A percentile compares a stretch with the other conserved stretches of the same genome.
phyloP scores from a whole-genome alignment of 2,329 filamentous ascomycete genomes.

The Sarocladiaceae sp. region DNA sequence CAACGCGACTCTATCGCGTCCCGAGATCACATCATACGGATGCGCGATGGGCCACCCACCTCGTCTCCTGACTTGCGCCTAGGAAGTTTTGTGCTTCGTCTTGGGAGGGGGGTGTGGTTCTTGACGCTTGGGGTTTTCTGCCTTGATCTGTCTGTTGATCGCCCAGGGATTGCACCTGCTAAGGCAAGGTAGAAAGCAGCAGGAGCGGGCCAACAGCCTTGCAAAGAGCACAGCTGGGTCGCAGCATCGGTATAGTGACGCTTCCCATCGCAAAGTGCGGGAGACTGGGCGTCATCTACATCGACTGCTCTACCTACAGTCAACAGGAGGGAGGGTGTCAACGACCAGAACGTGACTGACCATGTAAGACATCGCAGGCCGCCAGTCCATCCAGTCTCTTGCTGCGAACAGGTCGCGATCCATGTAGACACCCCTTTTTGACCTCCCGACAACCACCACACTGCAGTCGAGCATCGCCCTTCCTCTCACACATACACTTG shows the following conservation, averaged over 20 bases:
- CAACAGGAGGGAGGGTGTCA: neutral
- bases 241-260: too few species aligned
- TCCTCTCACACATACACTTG: neutral
- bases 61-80: conserved; percentile 6
- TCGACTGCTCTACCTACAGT: conserved; percentile 1
- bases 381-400: conserved; percentile 5
- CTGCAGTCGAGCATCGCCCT: too few species aligned
- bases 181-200: neutral
- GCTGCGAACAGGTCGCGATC: neutral
- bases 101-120: neutral
- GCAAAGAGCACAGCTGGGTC: too few species aligned
- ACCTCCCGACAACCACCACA: too few species aligned
- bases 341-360: conserved; percentile 5
- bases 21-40: conserved; percentile 10
- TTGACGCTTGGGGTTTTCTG: neutral
- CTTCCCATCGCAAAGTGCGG: too few species aligned
- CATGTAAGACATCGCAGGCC: conserved; percentile 9
- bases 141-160: neutral
- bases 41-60: conserved; percentile 7
- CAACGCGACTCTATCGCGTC: conserved; percentile 1
- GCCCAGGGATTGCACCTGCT: too few species aligned
- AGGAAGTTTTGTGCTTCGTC: neutral
- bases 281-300: neutral
- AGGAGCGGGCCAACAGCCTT: too few species aligned
- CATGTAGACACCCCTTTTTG: neutral